A percentile compares a stretch with the other conserved stretches of the same genome.
Evolutionary conservation across 768 basidiomycete genomes (phyloP).

Genomic region (Podaxis sp.): DNA sequence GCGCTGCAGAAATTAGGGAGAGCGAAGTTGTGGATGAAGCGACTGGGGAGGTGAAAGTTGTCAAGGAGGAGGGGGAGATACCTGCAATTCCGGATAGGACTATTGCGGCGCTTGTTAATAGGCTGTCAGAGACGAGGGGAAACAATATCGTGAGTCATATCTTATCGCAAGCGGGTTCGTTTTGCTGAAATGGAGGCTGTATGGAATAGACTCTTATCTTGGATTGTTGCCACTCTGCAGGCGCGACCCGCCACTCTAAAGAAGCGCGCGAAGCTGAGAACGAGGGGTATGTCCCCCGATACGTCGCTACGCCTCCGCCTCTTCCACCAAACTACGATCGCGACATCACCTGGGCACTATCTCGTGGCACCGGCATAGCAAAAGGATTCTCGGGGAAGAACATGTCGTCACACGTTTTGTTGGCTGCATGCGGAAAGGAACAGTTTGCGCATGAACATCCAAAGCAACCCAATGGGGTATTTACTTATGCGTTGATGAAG

Average conservation of each 20-base stretch:
- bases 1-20: not conserved
- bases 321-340: constrained; percentile 27
- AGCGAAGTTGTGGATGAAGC: not conserved
- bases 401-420: constrained; percentile 38
- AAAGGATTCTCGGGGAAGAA: constrained; percentile 26
- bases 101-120: constrained; percentile 34
- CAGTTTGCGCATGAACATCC: constrained; percentile 33
- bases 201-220: constrained; percentile 40
- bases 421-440: constrained; percentile 40
- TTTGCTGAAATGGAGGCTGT: too few relatives aligned
- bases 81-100: constrained; percentile 45
- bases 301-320: constrained; percentile 26
- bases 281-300: constrained; percentile 23
- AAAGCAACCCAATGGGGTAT: constrained; percentile 26
- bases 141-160: constrained; percentile 37
- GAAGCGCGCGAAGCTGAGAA: not conserved
- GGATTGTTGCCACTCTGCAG: constrained; percentile 46
- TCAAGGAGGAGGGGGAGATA: constrained; percentile 13
- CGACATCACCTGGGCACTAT: constrained; percentile 19
- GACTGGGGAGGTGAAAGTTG: constrained; percentile 4
- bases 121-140: constrained; percentile 37
- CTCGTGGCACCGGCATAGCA: constrained; percentile 18
- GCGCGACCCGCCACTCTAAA: constrained; percentile 27
- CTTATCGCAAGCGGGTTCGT: too few relatives aligned
- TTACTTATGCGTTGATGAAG: constrained; percentile 30